A percentile compares a stretch with the other conserved stretches of the same genome.
These are phyloP conservation scores for Triticum dicoccoides DNA, from an alignment of 176 grass and related monocot genomes.

Conservation along the genomic window DNA sequence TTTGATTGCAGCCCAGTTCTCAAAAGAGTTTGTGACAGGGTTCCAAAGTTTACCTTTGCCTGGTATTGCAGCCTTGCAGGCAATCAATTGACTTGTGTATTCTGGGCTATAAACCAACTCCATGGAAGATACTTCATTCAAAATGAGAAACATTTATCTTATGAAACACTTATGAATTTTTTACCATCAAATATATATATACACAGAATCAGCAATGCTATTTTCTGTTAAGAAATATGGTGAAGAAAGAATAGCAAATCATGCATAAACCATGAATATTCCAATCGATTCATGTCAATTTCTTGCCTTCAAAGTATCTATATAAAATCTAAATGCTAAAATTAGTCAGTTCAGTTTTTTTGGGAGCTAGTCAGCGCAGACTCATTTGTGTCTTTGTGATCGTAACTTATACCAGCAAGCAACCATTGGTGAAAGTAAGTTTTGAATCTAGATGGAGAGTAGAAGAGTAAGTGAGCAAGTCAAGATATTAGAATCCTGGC, in stretches of 20 bases:
- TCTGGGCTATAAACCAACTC: not conserved
- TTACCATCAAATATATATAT: not conserved
- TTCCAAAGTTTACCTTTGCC: not conserved
- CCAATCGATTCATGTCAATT: not conserved
- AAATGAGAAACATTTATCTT: not conserved
- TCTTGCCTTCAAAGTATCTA: not conserved
- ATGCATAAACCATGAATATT: not conserved
- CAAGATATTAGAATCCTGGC: not conserved
- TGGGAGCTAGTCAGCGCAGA: not conserved
- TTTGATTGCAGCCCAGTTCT: not conserved
- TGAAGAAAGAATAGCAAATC: not conserved
- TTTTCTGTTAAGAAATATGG: not conserved
- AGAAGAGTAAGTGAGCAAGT: not conserved
- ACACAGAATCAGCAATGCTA: not conserved
- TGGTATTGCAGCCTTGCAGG: not conserved
- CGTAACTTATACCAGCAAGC: not conserved
- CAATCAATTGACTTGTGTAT: not conserved
- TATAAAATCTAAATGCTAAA: not conserved
- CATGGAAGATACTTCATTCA: conserved; percentile 1
- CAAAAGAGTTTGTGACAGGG: not conserved
- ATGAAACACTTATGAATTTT: not conserved
- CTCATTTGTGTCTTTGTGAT: not conserved
- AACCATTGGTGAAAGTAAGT: not conserved
- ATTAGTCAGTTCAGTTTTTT: not conserved
- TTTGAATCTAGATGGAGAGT: not conserved